Evolutionary conservation across 129 eudicot species (phyloP).

Genomic region (Logfia minima): DNA sequence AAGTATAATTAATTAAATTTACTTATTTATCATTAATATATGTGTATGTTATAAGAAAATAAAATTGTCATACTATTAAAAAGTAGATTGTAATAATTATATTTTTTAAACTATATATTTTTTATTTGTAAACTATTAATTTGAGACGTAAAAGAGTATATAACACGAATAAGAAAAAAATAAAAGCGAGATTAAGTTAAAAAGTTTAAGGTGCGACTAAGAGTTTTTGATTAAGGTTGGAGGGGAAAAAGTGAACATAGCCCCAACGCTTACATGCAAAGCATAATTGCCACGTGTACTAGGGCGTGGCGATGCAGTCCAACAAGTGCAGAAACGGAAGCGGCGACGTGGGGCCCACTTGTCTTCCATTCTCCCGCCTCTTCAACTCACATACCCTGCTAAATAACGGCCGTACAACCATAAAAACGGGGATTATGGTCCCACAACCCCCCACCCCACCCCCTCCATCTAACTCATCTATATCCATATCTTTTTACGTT

Average conservation of each 20-base stretch:
- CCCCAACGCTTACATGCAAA: slow-evolving; percentile 30
- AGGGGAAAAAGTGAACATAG: slow-evolving; percentile 2
- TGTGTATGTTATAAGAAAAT: no score
- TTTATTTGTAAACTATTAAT: no score
- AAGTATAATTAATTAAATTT: no score
- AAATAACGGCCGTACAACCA: slow-evolving; percentile 36
- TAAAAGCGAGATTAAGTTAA: background rate
- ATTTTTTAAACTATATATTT: no score
- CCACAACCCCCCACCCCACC: slow-evolving; percentile 2
- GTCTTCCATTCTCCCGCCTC: slow-evolving; percentile 43
- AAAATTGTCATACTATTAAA: no score
- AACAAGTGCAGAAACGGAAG: slow-evolving; percentile 33
- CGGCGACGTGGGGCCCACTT: slow-evolving; percentile 42
- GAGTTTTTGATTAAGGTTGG: background rate
- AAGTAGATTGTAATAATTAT: no score
- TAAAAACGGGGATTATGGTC: slow-evolving; percentile 6
- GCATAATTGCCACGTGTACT: slow-evolving; percentile 38
- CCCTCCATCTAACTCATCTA: background rate
- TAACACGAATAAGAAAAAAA: no score
- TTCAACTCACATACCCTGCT: slow-evolving; percentile 28
- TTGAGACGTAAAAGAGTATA: no score
- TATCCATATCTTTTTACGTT: background rate
- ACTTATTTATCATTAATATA: no score
- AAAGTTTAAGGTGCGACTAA: background rate
- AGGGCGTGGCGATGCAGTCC: slow-evolving; percentile 33